These are phyloP conservation scores for Stagonosporopsis tanaceti DNA, from an alignment of 2,329 filamentous ascomycete species.

Conservation along the genomic window DNA sequence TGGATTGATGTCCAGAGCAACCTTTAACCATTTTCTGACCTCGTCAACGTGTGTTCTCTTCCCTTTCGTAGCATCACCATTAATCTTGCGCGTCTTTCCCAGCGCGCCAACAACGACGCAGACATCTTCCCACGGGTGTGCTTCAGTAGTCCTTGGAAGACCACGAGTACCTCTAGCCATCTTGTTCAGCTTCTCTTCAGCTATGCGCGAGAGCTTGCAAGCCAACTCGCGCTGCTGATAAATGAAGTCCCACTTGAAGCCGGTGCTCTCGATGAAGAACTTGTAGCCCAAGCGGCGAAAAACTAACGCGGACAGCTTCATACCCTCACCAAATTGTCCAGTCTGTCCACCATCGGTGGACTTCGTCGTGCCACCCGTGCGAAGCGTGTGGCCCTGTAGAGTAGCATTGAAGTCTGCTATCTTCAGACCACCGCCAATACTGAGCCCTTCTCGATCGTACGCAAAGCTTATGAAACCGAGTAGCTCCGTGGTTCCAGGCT, in stretches of 20 bases:
- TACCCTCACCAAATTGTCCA: conserved; percentile 33
- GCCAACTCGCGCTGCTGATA: conserved; percentile 13
- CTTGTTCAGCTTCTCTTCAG: neutral
- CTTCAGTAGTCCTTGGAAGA: neutral
- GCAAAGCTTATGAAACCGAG: conserved; percentile 27
- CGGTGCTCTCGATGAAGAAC: conserved; percentile 15
- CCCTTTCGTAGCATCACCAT: neutral
- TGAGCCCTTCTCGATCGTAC: conserved; percentile 15
- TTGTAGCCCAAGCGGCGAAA: conserved; percentile 22
- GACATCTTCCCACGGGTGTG: conserved; percentile 24
- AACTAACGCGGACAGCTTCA: conserved; percentile 28
- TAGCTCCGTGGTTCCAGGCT: conserved; percentile 1
- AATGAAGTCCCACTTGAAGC: conserved; percentile 15
- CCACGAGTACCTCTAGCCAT: neutral
- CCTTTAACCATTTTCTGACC: conserved; percentile 7
- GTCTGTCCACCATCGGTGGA: conserved; percentile 11
- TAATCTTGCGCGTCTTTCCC: neutral
- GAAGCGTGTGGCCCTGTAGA: conserved; percentile 14
- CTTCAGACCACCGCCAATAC: conserved; percentile 15
- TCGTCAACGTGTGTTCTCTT: conserved; percentile 12
- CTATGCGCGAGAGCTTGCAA: conserved; percentile 17
- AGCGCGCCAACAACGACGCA: conserved; percentile 20
- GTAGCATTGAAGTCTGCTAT: conserved; percentile 26
- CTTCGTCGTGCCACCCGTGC: conserved; percentile 26
- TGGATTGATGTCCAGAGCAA: conserved; percentile 16